These are phyloP conservation scores for Parachaetomium inaequale DNA, from an alignment of 495 filamentous ascomycete species.

Conservation along the genomic window DNA sequence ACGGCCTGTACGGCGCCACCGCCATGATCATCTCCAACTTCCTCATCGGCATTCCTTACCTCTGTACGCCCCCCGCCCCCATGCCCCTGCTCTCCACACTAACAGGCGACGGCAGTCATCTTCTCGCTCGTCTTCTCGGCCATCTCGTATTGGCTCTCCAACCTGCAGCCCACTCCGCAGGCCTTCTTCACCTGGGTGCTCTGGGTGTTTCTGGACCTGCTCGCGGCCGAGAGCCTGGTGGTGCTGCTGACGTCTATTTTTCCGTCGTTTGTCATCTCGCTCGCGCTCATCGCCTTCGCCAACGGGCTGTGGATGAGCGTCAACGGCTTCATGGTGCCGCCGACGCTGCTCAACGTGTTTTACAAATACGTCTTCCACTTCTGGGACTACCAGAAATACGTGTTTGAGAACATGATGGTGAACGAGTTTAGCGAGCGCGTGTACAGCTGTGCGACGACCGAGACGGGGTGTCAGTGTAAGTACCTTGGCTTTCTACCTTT, in stretches of 20 bases:
- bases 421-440: slow-evolving; percentile 67
- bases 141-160: slow-evolving; percentile 74
- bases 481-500: no score
- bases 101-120: slow-evolving; percentile 39
- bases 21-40: slow-evolving; percentile 76
- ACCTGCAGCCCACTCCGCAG: slow-evolving; percentile 61
- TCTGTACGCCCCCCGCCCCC: slow-evolving; percentile 41
- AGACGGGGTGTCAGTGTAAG: slow-evolving; percentile 52
- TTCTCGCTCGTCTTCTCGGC: slow-evolving; percentile 70
- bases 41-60: slow-evolving; percentile 72
- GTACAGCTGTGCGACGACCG: slow-evolving; percentile 52
- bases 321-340: slow-evolving; percentile 72
- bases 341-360: slow-evolving; percentile 68
- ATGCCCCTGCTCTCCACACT: slow-evolving; percentile 11
- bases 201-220: slow-evolving; percentile 81
- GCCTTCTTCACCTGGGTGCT: slow-evolving; percentile 78
- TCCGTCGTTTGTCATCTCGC: slow-evolving; percentile 71
- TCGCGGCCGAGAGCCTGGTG: slow-evolving; percentile 77
- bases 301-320: slow-evolving; percentile 88
- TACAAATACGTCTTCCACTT: slow-evolving; percentile 83
- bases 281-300: slow-evolving; percentile 73
- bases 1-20: slow-evolving; percentile 71
- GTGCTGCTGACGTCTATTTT: slow-evolving; percentile 68
- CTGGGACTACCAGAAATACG: slow-evolving; percentile 80
- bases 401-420: slow-evolving; percentile 89